phyloP scores from a whole-genome alignment of 139 green algal species.

The Medakamo hakoo region DNA sequence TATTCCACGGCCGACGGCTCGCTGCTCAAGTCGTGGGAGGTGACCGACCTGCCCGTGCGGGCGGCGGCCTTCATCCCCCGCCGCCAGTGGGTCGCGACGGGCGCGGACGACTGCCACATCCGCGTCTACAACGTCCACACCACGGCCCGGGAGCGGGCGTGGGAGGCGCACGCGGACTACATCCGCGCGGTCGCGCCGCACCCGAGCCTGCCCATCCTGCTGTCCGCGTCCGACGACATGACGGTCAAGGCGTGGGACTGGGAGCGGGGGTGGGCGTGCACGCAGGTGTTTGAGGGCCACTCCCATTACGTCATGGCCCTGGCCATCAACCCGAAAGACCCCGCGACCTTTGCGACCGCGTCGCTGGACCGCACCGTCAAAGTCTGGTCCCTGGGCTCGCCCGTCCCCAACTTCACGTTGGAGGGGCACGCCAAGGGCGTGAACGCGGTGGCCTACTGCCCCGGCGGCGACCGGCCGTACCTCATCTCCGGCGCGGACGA shows the following conservation, averaged over 20 bases:
- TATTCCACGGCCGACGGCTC: conserved; percentile 27
- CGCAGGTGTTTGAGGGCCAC: conserved; percentile 96
- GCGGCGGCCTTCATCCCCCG: conserved; percentile 89
- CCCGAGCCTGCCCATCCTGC: conserved; percentile 76
- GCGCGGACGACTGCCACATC: conserved; percentile 94
- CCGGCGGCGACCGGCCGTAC: conserved; percentile 86
- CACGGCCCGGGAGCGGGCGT: conserved; percentile 90
- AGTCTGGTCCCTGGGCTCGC: conserved; percentile 85
- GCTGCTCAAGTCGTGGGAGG: conserved; percentile 96
- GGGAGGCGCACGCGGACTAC: conserved; percentile 98
- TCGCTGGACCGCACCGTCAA: conserved; percentile 96
- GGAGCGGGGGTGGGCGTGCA: conserved; percentile 85
- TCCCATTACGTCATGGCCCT: conserved; percentile 99
- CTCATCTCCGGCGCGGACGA: conserved; percentile 93
- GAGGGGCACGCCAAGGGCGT: conserved; percentile 98
- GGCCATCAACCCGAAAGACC: conserved; percentile 98
- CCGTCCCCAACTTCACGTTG: conserved; percentile 92
- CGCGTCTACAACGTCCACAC: conserved; percentile 99
- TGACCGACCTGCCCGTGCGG: conserved; percentile 88
- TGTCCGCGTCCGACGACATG: conserved; percentile 96
- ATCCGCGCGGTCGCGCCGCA: conserved; percentile 91
- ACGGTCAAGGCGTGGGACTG: conserved; percentile 99
- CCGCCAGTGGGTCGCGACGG: conserved; percentile 93
- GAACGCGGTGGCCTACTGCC: conserved; percentile 97
- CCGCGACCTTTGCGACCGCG: conserved; percentile 95